A percentile compares a stretch with the other conserved stretches of the same genome.
Conservation (phyloP, 257 asterid genomes). For the Salvia splendens region DNA sequence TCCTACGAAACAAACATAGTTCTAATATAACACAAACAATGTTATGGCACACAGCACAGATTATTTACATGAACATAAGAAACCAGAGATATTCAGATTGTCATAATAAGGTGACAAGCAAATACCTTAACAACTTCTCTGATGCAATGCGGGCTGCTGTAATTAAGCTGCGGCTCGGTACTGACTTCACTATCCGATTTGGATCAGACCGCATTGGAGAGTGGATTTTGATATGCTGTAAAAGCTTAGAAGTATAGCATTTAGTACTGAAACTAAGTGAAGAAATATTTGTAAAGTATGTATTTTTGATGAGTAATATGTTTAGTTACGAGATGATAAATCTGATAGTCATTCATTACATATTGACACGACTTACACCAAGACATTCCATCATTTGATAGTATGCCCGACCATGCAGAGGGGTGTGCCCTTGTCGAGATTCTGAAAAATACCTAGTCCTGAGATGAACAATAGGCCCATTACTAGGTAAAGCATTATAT, state of each 20-base stretch:
- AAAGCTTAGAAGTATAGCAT: background rate
- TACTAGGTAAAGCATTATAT: conserved; percentile 4
- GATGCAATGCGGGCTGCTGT: conserved; percentile 80
- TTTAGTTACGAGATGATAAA: background rate
- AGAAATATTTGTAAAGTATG: background rate
- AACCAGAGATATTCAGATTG: background rate
- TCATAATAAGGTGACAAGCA: background rate
- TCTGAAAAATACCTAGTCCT: conserved; percentile 98
- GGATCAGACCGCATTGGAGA: conserved; percentile 95
- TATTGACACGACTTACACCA: conserved; percentile 61
- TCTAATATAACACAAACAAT: too few relatives aligned
- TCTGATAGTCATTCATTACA: background rate
- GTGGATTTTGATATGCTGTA: conserved; percentile 86
- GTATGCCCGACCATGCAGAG: conserved; percentile 89
- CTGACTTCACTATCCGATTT: conserved; percentile 72
- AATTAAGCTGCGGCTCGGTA: conserved; percentile 64
- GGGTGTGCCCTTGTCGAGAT: conserved; percentile 93
- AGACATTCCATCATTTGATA: conserved; percentile 99
- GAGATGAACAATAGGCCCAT: conserved; percentile 37
- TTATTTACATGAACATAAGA: background rate
- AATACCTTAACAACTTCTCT: conserved; percentile 72
- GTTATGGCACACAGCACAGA: too few relatives aligned
- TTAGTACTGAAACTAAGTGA: conserved; percentile 9
- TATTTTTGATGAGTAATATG: background rate
- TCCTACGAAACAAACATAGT: conserved; percentile 39